phyloP scores from a whole-genome alignment of 2,329 filamentous ascomycete genomes.

The Fusarium phyllophilum region DNA sequence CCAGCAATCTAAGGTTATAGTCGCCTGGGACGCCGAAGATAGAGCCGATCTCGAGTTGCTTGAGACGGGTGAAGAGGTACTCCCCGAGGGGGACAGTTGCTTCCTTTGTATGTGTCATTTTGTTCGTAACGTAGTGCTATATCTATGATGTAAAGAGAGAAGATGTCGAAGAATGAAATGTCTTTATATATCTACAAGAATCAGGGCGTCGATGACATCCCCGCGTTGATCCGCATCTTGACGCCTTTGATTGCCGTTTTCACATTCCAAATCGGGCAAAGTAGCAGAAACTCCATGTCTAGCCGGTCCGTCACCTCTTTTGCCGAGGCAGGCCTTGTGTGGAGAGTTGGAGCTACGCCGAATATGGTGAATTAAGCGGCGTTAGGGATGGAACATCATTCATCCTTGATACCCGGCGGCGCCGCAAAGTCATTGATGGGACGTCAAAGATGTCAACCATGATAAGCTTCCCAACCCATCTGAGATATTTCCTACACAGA shows the following conservation, averaged over 20 bases:
- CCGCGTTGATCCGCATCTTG: background rate
- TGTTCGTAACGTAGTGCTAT: background rate
- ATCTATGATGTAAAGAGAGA: background rate
- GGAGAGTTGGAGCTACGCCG: fast-evolving
- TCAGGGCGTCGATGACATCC: background rate
- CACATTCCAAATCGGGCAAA: slow-evolving; percentile 2
- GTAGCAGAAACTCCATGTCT: background rate
- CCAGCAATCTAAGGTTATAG: slow-evolving; percentile 18
- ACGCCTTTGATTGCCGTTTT: background rate
- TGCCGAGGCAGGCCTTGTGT: slow-evolving; percentile 1
- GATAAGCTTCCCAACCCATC: fast-evolving
- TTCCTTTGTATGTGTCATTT: background rate
- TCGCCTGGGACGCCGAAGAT: slow-evolving; percentile 17
- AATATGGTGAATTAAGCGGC: background rate
- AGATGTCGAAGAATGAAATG: background rate
- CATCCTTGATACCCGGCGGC: background rate
- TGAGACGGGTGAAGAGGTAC: slow-evolving; percentile 13
- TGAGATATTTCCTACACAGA: fast-evolving
- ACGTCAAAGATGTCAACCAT: fast-evolving
- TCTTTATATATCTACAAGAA: background rate
- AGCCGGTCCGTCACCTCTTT: background rate
- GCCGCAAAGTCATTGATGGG: fast-evolving
- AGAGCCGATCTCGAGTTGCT: slow-evolving; percentile 9
- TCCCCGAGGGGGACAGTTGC: background rate
- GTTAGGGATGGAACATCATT: background rate